These are phyloP conservation scores for Cardamine resedifolia DNA, from an alignment of 345 rosid genomes.

Conservation along the genomic window DNA sequence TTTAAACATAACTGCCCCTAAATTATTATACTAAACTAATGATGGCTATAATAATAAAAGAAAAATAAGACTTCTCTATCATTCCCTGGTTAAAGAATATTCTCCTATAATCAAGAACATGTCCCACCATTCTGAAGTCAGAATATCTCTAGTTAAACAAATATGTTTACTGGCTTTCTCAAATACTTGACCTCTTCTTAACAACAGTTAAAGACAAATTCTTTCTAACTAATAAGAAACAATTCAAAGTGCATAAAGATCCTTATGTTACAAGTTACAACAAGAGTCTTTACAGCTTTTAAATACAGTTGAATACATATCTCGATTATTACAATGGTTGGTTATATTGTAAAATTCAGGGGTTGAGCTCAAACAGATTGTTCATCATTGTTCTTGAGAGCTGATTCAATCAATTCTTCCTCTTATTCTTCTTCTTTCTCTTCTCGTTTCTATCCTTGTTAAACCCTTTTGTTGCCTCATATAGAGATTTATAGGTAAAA, in stretches of 20 bases:
- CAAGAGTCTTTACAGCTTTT: not conserved
- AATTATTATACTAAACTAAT: not conserved
- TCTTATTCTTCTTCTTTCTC: not conserved
- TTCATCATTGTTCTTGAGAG: not conserved
- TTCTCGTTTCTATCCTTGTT: too few relatives aligned
- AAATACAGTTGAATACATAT: not conserved
- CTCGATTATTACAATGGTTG: too few relatives aligned
- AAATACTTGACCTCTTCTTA: not conserved
- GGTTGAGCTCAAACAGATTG: not conserved
- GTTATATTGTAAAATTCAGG: too few relatives aligned
- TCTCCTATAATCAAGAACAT: slow-evolving; percentile 25
- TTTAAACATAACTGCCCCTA: not conserved
- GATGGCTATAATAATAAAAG: not conserved
- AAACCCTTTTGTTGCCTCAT: too few relatives aligned
- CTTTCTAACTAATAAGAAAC: not conserved
- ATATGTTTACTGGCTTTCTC: not conserved
- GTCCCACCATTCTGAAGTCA: not conserved
- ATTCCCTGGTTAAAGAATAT: slow-evolving; percentile 8
- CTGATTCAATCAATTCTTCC: not conserved
- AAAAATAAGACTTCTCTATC: not conserved
- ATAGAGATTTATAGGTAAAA: too few relatives aligned
- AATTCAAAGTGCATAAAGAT: not conserved
- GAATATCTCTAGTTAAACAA: not conserved
- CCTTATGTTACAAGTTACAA: not conserved
- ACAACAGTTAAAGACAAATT: not conserved